These are phyloP conservation scores for Sphaerosporella brunnea DNA, from an alignment of 495 filamentous ascomycete genomes.

Conservation along the genomic window DNA sequence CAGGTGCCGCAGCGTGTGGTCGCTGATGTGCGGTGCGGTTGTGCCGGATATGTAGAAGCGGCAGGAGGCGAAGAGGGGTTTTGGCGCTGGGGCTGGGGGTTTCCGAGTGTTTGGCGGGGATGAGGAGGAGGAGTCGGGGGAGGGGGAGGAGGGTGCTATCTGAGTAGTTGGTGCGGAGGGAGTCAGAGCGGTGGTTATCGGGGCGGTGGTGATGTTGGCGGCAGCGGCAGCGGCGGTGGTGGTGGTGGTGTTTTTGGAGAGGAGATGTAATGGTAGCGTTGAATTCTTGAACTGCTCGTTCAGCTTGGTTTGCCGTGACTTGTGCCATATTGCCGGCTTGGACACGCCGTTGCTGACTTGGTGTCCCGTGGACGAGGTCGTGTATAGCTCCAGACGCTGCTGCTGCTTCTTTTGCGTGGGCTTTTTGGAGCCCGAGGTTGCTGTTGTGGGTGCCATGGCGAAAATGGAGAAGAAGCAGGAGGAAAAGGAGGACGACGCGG, in stretches of 20 bases:
- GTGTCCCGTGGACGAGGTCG: conserved; percentile 21
- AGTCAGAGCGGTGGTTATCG: not conserved
- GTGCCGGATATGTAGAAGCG: conserved; percentile 75
- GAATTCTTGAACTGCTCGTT: conserved; percentile 18
- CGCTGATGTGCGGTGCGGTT: conserved; percentile 60
- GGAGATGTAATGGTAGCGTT: not conserved
- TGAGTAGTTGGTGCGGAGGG: not conserved
- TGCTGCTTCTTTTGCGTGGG: conserved; percentile 8
- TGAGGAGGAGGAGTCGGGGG: conserved; percentile 11
- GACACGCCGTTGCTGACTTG: conserved; percentile 20
- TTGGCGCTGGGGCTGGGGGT: conserved; percentile 5
- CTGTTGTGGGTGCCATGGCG: not conserved
- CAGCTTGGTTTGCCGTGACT: conserved; percentile 13
- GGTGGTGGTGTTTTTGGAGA: not conserved
- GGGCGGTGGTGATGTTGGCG: not conserved
- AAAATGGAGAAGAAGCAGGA: not conserved
- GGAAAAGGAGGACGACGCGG: not conserved
- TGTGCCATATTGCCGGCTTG: conserved; percentile 18
- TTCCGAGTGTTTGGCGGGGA: conserved; percentile 15
- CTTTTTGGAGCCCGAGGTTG: conserved; percentile 8
- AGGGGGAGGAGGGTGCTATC: not conserved
- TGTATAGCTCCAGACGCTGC: conserved; percentile 15
- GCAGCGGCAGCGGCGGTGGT: not conserved
- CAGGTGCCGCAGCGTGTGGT: conserved; percentile 69
- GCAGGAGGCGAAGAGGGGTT: conserved; percentile 15